These are phyloP conservation scores for Gymnopus androsaceus DNA, from an alignment of 1,284 basidiomycete species.

Conservation along the genomic window DNA sequence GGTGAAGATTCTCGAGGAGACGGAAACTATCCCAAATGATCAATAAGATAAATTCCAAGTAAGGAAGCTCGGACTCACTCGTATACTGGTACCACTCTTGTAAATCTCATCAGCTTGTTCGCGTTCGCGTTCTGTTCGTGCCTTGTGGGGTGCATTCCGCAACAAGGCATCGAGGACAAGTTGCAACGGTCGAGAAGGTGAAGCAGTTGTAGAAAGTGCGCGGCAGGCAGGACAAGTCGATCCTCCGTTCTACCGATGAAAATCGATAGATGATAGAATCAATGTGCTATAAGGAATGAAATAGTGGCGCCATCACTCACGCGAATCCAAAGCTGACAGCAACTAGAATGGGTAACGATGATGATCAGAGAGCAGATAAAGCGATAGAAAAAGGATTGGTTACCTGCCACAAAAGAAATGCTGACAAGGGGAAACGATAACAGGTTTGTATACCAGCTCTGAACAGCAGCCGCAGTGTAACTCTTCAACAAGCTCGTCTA, in stretches of 20 bases:
- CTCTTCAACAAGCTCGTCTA: conserved; percentile 67
- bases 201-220: conserved; percentile 61
- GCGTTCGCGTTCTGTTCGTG: conserved; percentile 64
- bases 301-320: conserved; percentile 48
- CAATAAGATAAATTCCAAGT: background rate
- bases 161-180: conserved; percentile 68
- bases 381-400: conserved; percentile 13
- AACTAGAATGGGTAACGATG: conserved; percentile 44
- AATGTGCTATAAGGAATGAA: too few species aligned
- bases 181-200: conserved; percentile 70
- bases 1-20: conserved; percentile 72
- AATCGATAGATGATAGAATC: conserved; percentile 16
- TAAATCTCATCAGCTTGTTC: conserved; percentile 79
- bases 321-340: conserved; percentile 74
- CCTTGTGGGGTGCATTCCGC: conserved; percentile 62
- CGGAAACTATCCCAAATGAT: conserved; percentile 55
- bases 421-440: conserved; percentile 76
- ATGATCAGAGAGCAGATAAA: background rate
- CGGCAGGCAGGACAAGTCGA: conserved; percentile 79
- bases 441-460: conserved; percentile 73
- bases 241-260: conserved; percentile 64
- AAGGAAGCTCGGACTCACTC: conserved; percentile 49
- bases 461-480: conserved; percentile 82
- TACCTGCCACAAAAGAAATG: conserved; percentile 87
- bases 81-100: conserved; percentile 58